Conservation (phyloP, 164 flowering plant genomes). For the Umbilicus rupestris region DNA sequence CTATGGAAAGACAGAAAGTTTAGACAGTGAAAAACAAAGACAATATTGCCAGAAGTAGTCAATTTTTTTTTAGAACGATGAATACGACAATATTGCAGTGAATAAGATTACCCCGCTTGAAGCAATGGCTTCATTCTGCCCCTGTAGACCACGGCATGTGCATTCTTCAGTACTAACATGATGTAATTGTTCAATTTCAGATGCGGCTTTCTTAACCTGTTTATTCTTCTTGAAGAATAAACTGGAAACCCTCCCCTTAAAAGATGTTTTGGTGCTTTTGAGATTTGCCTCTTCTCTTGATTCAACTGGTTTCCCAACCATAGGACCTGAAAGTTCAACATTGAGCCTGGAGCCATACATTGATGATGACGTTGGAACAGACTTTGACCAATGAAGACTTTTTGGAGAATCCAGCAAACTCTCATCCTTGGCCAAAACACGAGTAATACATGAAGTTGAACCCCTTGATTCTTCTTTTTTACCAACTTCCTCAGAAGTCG, state of each 20-base stretch:
- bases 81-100: not conserved
- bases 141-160: conserved; percentile 13
- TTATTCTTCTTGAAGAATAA: conserved; percentile 76
- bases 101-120: conserved; percentile 30
- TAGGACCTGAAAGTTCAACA: conserved; percentile 33
- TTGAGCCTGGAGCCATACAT: conserved; percentile 32
- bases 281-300: conserved; percentile 36
- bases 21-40: not conserved
- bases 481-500: conserved; percentile 20
- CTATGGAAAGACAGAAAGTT: conserved; percentile 15
- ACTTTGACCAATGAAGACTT: conserved; percentile 67
- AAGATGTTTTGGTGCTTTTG: conserved; percentile 49
- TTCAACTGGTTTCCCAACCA: conserved; percentile 21
- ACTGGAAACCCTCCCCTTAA: conserved; percentile 74
- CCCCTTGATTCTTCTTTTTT: conserved; percentile 30
- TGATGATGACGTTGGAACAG: conserved; percentile 64
- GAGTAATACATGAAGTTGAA: conserved; percentile 23
- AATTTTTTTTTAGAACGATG: not conserved
- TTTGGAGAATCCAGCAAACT: conserved; percentile 34
- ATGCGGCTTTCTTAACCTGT: conserved; percentile 46
- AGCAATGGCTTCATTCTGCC: conserved; percentile 16
- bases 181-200: conserved; percentile 17
- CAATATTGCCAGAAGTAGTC: too few species aligned
- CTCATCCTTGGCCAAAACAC: conserved; percentile 23
- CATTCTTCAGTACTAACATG: conserved; percentile 22